phyloP scores from a whole-genome alignment of 2,329 filamentous ascomycete genomes.

The Cladosporium oxysporum region DNA sequence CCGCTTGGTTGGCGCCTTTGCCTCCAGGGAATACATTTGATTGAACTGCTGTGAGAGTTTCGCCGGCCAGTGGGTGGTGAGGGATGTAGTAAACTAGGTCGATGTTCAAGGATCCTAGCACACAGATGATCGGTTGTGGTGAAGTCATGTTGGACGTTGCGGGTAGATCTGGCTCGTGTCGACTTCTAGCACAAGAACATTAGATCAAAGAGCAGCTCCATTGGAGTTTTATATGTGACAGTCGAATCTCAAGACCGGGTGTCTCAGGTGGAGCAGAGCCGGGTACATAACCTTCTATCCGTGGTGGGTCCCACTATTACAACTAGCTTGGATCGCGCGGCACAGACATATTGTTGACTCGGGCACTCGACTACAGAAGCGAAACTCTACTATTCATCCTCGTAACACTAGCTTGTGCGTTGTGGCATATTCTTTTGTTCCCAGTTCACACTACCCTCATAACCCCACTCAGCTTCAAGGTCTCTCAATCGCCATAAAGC shows the following conservation, averaged over 20 bases:
- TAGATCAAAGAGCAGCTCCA: background rate
- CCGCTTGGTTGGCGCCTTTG: constrained; percentile 92
- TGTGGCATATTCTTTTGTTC: background rate
- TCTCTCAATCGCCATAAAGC: constrained; percentile 54
- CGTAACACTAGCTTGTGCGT: background rate
- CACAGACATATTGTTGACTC: background rate
- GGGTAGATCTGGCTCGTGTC: background rate
- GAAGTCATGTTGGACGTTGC: background rate
- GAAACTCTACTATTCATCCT: background rate
- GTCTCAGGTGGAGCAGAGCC: background rate
- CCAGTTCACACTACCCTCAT: constrained; percentile 23
- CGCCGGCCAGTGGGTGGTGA: constrained; percentile 82
- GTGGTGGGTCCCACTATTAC: background rate
- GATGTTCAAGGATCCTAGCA: constrained; percentile 91
- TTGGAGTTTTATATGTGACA: background rate
- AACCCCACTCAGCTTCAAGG: constrained; percentile 52
- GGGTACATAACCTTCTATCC: background rate
- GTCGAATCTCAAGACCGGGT: background rate
- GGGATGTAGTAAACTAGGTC: constrained; percentile 65
- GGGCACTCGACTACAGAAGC: background rate
- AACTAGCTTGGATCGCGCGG: background rate
- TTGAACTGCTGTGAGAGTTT: constrained; percentile 78
- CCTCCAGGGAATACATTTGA: constrained; percentile 83
- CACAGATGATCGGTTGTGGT: constrained; percentile 59
- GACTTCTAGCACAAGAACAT: background rate